A percentile compares a stretch with the other conserved stretches of the same genome.
Conservation (phyloP, 2,329 filamentous ascomycete genomes). For the Arthrinium puccinioides region DNA sequence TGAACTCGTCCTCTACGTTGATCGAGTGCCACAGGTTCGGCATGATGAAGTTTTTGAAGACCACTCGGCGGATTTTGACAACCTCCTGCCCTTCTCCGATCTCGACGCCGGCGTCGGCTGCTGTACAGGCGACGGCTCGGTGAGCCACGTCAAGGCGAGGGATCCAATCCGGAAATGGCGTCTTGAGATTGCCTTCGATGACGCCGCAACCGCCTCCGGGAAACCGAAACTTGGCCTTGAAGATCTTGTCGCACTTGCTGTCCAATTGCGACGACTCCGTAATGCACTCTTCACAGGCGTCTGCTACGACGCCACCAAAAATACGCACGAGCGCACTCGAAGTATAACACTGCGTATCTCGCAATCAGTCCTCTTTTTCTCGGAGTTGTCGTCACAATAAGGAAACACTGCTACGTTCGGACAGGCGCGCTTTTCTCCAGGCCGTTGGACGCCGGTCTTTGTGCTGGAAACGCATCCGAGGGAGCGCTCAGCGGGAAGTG, state of each 20-base stretch:
- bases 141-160: conserved; percentile 15
- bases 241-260: conserved; percentile 18
- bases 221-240: conserved; percentile 24
- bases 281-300: conserved; percentile 12
- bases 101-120: conserved; percentile 9
- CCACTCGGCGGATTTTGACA: conserved; percentile 14
- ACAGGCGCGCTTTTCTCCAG: too few relatives aligned
- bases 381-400: too few relatives aligned
- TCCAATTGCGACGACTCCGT: conserved; percentile 14
- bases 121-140: conserved; percentile 11
- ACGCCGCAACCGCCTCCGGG: conserved; percentile 23
- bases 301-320: background rate
- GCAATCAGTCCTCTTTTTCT: too few relatives aligned
- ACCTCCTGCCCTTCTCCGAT: conserved; percentile 13
- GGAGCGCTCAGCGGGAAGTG: too few relatives aligned
- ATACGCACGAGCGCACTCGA: background rate
- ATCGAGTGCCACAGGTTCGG: conserved; percentile 13
- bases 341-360: too few relatives aligned
- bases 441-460: too few relatives aligned
- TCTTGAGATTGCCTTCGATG: conserved; percentile 20
- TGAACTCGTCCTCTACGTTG: conserved; percentile 17
- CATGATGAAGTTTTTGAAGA: conserved; percentile 13
- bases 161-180: conserved; percentile 10
- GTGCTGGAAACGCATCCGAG: too few relatives aligned
- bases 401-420: too few relatives aligned